Evolutionary conservation across 495 filamentous ascomycete species (phyloP), one percentile per base, ranked within the genome.

Genomic region (Viridothelium virens): DNA sequence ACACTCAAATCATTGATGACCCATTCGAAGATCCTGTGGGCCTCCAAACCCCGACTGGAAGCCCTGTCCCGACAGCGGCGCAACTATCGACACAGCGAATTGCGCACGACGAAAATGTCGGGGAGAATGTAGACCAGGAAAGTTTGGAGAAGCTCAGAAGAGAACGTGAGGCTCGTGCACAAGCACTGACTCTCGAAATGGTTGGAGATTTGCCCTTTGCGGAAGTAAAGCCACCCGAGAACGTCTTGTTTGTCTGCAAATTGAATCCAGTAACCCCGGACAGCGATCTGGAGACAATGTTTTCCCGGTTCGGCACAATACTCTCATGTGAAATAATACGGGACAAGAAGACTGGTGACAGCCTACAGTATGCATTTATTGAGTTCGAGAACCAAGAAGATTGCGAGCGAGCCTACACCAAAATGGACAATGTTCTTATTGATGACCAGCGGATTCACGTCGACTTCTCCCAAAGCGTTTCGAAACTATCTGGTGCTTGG

Each of bases 401-500:
- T 67, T 97, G 93, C 75, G 94, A 97, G 77, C 89, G 92, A 63
- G 94, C 94, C 14, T 98, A 97, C 73, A 92, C 92, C 79, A 98
- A 98, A 78, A 98, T 97, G 94, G 90, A 97, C 74, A 88, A 86
- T 4, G 92, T 97, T 6, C 78, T 98, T 66, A 97, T 97, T 72
- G 94, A 98, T 70, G 94, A 98, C 73, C 92, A 96, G 67, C 89
- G 94, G 44, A 97, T 98, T 65, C 94, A 97, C 75, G 95, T 98
- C 62, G 94, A 98, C 74, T 98, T 98, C 78, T 96, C 92, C 38
- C 94, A 98, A 76, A 96, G 91, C 75, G 94, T 91, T 31, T 92
- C 89, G 41, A 91, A 90, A 74, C 74, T 98, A 33, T 91, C 90
- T n/a, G 90, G 96, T 63, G 86, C 85, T 31, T 98, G 94, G 94